Evolutionary conservation across 768 basidiomycete genomes (phyloP), one percentile per base, ranked within the genome.

Genomic region (Fomitopsis serialis): DNA sequence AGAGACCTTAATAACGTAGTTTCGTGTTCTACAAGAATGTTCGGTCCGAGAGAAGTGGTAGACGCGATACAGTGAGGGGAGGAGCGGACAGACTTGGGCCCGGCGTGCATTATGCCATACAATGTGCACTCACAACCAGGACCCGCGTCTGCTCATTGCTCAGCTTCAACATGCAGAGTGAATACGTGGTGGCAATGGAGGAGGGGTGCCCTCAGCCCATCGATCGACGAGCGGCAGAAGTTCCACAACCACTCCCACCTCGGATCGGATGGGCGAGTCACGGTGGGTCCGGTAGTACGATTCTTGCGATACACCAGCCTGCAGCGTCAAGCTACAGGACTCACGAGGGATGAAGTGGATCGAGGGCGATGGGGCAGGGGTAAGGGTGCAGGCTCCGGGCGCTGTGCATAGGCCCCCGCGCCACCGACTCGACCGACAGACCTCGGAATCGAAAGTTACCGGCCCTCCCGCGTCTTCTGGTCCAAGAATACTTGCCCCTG

Each of bases 191-290:
- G 4, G 15, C 15, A 40, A 27, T 12, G 6, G 17, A 36, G 23
- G 12, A 21, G 6, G n/a, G 22, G 22, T 27, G 24, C 22, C 29
- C 24, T 35, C 29, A 8, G 29, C 23, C 42, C 42, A 21, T 52
- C 73, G 71, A 77, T 77, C 75, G 68, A 74, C 75, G 68, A 76
- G 70, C 70, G 58, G 64, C 47, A 47, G 50, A 68, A 70, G 62
- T 55, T 54, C 59, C 63, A 62, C 58, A 56, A 52, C 56, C 55
- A 60, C 51, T 51, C 52, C 52, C 54, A n/a, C 58, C 68, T 70
- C 72, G 66, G 74, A 74, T 66, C 60, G 63, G 62, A 50, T 45
- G 27, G 22, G 51, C 45, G 53, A 25, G 47, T n/a, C n/a, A n/a
- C n/a, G 22, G 32, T 15, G 56, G 21, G 19, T 17, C 22, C 42